Evolutionary conservation across 78 protist genomes (phyloP).

Genomic region (Speleostelium caveatum): DNA sequence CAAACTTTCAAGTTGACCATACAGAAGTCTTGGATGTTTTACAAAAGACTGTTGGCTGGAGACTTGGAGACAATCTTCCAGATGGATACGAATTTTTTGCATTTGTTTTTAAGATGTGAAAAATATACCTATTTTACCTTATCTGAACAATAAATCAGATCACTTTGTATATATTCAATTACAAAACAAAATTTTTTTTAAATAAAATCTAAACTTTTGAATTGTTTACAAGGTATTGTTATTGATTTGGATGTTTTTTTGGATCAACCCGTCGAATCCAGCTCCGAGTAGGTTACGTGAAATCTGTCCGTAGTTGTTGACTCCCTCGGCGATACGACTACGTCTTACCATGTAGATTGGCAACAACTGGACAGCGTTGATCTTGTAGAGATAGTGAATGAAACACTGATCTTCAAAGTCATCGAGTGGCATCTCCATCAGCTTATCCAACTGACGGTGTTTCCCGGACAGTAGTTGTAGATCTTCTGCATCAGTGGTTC

Average conservation of each 20-base stretch:
- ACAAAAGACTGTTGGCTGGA: neutral
- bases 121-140: too few species aligned
- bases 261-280: conserved; percentile 1
- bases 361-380: neutral
- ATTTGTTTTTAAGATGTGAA: neutral
- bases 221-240: too few species aligned
- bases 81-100: neutral
- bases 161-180: too few species aligned
- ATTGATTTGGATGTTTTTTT: too few species aligned
- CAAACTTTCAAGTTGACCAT: neutral
- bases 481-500: too few species aligned
- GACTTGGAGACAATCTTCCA: neutral
- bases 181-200: too few species aligned
- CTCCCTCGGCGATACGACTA: conserved; percentile 31
- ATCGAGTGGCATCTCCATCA: conserved; percentile 12
- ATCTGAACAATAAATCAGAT: too few species aligned
- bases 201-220: too few species aligned
- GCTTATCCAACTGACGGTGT: conserved; percentile 6
- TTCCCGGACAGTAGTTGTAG: too few species aligned
- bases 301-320: neutral
- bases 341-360: neutral
- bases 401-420: conserved; percentile 26
- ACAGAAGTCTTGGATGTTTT: neutral
- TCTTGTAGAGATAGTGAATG: conserved; percentile 1
- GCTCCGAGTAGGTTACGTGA: neutral